Base-by-base conservation (phyloP, 305 asterid species). In the Fraxinus paxiana region DNA sequence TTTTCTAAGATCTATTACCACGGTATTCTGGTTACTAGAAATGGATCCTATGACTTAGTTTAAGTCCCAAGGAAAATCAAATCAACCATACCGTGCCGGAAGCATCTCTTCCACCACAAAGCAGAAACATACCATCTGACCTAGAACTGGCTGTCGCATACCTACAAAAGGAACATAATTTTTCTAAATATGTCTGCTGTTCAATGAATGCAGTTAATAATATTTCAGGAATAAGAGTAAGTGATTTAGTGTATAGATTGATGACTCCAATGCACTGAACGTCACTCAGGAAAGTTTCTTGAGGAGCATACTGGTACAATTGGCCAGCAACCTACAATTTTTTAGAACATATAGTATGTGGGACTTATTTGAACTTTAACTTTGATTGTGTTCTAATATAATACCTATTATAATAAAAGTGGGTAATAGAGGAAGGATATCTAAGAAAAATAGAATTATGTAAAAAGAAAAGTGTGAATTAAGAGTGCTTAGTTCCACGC, bases 91-190 rank as follows among this genome's bases (percentile, higher is more conserved):
- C 99, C 88, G 83, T 84, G 86, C 98, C 97, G 18, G 98, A 92
- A 79, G 98, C 81, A 75, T 96, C 99, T 89, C 99, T 94, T 84
- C 99, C 98, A 76, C 99, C 99, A 83, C 98, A 96, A 82, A 96
- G 98, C 89, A 96, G 88, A 92, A 96, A 92, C 99, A 96, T 94
- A 83, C 99, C 99, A 82, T 96, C 99, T 26, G 98, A 90, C 80
- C 98, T 94, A 48, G 99, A 95, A 92, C 99, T 94, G 76, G 96
- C 99, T 30, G 98, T 94, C 51, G 99, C 99, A 88, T 96, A 94
- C 99, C 99, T 96, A 86, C 85, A 86, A 83, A 80, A 69, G 74
- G 41, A 69, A 69, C 41, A 13, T 28, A 28, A 5, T 30, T 13
- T 30, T 30, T 30, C 74, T 69, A 28, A 69, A 69, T 30, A 69